Evolutionary conservation across 148 eudicot species (phyloP), one percentile per base, ranked within the genome.

Genomic region (Amaranthus hypochondriacus): DNA sequence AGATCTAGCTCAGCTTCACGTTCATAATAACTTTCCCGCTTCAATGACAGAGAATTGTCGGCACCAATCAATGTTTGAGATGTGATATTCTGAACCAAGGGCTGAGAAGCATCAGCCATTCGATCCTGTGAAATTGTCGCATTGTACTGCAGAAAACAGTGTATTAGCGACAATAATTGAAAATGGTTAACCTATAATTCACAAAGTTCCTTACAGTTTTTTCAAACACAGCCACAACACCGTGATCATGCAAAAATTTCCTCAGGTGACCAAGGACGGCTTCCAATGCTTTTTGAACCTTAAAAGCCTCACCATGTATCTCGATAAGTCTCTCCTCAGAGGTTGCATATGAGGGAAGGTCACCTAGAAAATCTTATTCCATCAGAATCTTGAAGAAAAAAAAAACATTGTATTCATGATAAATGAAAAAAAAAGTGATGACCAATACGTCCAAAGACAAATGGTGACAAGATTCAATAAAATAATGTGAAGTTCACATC

Each of bases 301-400:
- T 94, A n/a, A 83, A 74, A 75, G 88, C 85, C 79, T 94, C 98
- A 72, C 96, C 98, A 71, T 87, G 93, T 78, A 95, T 61, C 81
- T 95, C 98, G 70, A 89, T 93, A 84, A 92, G 75, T 77, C 92
- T 89, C 81, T 92, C 93, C 13, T 92, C 98, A 77, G 96, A 68
- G 70, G 79, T 81, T 18, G 84, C 96, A 84, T 87, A 90, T 18
- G 78, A 73, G 56, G 90, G 90, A 51, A 84, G 73, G 76, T 87
- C 96, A 73, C 88, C 98, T 95, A 48, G 61, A 76, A 51, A 47
- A 70, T 67, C 47, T 62, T 48, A 15, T 15, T 4, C 53, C 53
- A 51, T 66, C 56, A 53, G 44, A 73, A 21, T 57, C 15, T 55
- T 59, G 43, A 21, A 51, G 18, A 66, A 59, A 66, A 6, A 78